Conservation (phyloP, 2,329 filamentous ascomycete genomes). For the Epichloe elymi region DNA sequence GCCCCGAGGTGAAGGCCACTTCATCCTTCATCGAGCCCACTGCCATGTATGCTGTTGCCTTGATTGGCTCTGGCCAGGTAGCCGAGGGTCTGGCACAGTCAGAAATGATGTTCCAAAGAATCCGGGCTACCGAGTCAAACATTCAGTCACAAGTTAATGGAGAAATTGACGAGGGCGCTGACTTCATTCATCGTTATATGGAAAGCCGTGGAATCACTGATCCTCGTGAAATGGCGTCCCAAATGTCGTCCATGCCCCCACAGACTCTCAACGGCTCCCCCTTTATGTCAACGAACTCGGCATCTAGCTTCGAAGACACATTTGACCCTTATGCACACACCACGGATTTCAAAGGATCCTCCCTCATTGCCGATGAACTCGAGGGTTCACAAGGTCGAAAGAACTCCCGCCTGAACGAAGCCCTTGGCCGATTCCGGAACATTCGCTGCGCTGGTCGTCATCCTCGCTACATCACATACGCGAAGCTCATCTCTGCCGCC, state of each 20-base stretch:
- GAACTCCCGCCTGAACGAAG: slow-evolving; percentile 63
- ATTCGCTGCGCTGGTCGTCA: slow-evolving; percentile 87
- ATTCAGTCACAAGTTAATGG: slow-evolving; percentile 47
- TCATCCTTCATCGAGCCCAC: slow-evolving; percentile 70
- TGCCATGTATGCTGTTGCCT: slow-evolving; percentile 77
- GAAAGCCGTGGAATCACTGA: slow-evolving; percentile 38
- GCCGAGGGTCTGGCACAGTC: slow-evolving; percentile 69
- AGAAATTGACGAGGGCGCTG: slow-evolving; percentile 76
- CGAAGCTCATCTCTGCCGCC: slow-evolving; percentile 84
- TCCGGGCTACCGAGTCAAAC: slow-evolving; percentile 47
- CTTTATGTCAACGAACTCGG: slow-evolving; percentile 40
- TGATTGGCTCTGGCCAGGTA: slow-evolving; percentile 75
- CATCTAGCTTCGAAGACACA: slow-evolving; percentile 60
- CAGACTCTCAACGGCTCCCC: slow-evolving; percentile 33
- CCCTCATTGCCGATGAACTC: slow-evolving; percentile 75
- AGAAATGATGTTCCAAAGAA: slow-evolving; percentile 75
- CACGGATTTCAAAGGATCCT: slow-evolving; percentile 88
- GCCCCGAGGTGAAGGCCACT: slow-evolving; percentile 44
- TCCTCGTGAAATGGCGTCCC: slow-evolving; percentile 39
- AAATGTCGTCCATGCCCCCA: slow-evolving; percentile 27
- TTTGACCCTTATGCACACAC: slow-evolving; percentile 84
- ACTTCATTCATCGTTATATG: slow-evolving; percentile 53
- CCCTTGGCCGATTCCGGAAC: slow-evolving; percentile 73
- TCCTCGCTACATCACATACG: slow-evolving; percentile 91
- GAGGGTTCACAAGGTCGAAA: slow-evolving; percentile 67